A percentile compares a stretch with the other conserved stretches of the same genome.
phyloP scores from a whole-genome alignment of 176 grass and related monocot species.

The Phoenix roebelenii region DNA sequence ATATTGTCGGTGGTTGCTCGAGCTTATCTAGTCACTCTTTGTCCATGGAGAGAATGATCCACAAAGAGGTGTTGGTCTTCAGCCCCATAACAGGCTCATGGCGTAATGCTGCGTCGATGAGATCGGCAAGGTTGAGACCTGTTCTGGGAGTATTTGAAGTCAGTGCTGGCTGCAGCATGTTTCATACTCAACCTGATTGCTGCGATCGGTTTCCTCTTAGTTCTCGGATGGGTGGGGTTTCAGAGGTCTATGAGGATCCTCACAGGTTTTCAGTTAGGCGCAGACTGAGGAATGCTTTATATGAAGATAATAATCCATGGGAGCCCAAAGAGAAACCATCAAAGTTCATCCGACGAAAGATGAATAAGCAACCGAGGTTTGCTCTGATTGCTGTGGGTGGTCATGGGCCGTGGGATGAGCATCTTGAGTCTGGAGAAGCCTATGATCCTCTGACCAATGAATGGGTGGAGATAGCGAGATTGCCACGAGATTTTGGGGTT shows the following conservation, averaged over 20 bases:
- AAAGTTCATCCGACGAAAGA: slow-evolving; percentile 2
- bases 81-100: slow-evolving; percentile 50
- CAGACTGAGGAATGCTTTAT: slow-evolving; percentile 51
- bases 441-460: slow-evolving; percentile 54
- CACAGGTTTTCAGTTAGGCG: slow-evolving; percentile 54
- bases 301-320: slow-evolving; percentile 24
- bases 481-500: slow-evolving; percentile 61
- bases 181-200: slow-evolving; percentile 20
- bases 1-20: slow-evolving; percentile 60
- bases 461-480: slow-evolving; percentile 61
- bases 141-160: slow-evolving; percentile 76
- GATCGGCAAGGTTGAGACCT: slow-evolving; percentile 39
- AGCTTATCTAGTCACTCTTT: background rate
- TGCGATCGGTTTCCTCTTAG: slow-evolving; percentile 19
- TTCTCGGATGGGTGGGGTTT: slow-evolving; percentile 39
- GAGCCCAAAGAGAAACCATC: background rate
- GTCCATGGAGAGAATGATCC: slow-evolving; percentile 22
- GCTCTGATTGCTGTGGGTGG: slow-evolving; percentile 68
- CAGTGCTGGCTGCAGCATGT: slow-evolving; percentile 29
- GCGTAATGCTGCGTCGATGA: slow-evolving; percentile 70
- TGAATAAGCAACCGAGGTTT: slow-evolving; percentile 15
- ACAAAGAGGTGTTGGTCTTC: slow-evolving; percentile 62
- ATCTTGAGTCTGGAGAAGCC: slow-evolving; percentile 65
- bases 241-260: slow-evolving; percentile 68
- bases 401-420: slow-evolving; percentile 65